Conservation (phyloP, 1,139 yeast genomes). For the Yarrowia galli region DNA sequence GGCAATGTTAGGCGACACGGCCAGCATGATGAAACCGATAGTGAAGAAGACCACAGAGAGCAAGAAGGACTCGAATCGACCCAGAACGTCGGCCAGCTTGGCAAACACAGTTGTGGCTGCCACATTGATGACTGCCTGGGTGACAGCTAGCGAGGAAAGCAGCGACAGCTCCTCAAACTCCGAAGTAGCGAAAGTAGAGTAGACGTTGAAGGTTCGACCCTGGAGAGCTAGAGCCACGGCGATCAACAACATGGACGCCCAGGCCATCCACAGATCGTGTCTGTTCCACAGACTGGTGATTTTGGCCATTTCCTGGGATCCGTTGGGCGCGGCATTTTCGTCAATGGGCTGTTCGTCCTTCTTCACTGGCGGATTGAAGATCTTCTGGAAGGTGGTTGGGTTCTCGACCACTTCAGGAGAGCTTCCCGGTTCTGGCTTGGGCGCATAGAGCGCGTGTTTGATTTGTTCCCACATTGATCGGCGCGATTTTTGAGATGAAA, state of each 20-base stretch:
- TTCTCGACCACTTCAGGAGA: neutral
- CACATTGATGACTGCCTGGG: conserved; percentile 54
- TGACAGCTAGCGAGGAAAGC: conserved; percentile 54
- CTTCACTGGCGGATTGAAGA: conserved; percentile 20
- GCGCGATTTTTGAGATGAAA: neutral
- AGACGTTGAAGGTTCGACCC: conserved; percentile 52
- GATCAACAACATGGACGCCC: conserved; percentile 51
- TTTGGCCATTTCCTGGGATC: conserved; percentile 24
- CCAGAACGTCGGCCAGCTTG: conserved; percentile 53
- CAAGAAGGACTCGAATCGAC: conserved; percentile 54
- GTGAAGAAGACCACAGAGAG: conserved; percentile 49
- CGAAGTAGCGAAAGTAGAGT: conserved; percentile 55
- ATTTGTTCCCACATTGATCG: neutral
- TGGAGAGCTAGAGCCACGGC: conserved; percentile 55
- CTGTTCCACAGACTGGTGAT: conserved; percentile 43
- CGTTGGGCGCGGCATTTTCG: conserved; percentile 2
- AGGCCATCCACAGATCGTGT: conserved; percentile 43
- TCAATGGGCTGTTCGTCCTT: neutral
- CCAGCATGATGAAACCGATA: conserved; percentile 50
- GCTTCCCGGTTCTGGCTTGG: conserved; percentile 9
- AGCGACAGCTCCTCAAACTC: conserved; percentile 53
- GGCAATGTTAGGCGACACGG: conserved; percentile 49
- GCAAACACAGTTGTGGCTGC: conserved; percentile 54
- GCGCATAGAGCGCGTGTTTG: conserved; percentile 28
- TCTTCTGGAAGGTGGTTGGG: conserved; percentile 1